These are phyloP conservation scores for Astrephomene gubernaculifera DNA, from an alignment of 139 green algal species.

Conservation along the genomic window DNA sequence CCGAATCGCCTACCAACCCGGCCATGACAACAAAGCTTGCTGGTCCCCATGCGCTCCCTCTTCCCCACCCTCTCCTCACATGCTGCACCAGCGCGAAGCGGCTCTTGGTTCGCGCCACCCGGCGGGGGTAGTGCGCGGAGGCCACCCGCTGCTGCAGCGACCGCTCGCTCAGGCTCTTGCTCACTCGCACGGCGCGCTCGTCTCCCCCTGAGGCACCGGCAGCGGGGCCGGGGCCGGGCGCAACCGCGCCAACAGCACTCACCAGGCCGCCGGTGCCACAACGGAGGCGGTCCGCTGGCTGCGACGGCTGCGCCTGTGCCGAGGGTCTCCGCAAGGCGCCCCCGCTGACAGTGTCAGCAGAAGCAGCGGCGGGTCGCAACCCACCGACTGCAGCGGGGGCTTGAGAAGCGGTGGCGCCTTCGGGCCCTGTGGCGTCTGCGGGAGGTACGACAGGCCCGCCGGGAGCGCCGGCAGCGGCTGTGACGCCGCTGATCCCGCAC, in stretches of 20 bases:
- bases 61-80: background rate
- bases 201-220: background rate
- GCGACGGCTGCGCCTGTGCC: too few relatives aligned
- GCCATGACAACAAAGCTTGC: too few relatives aligned
- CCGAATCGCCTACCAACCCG: too few relatives aligned
- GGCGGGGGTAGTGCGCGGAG: background rate
- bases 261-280: background rate
- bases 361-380: background rate
- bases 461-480: background rate
- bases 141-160: slow-evolving; percentile 6
- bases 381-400: too few relatives aligned
- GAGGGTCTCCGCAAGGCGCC: background rate
- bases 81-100: slow-evolving; percentile 28
- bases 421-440: background rate
- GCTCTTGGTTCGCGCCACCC: slow-evolving; percentile 16
- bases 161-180: slow-evolving; percentile 30
- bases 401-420: background rate
- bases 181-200: slow-evolving; percentile 4
- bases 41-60: too few relatives aligned
- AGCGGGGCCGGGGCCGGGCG: background rate
- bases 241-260: background rate
- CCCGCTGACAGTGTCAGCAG: background rate
- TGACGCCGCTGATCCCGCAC: too few relatives aligned
- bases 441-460: background rate
- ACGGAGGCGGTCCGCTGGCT: too few relatives aligned